Base-by-base conservation (phyloP, 345 rosid species). In the Syzygium aromaticum region DNA sequence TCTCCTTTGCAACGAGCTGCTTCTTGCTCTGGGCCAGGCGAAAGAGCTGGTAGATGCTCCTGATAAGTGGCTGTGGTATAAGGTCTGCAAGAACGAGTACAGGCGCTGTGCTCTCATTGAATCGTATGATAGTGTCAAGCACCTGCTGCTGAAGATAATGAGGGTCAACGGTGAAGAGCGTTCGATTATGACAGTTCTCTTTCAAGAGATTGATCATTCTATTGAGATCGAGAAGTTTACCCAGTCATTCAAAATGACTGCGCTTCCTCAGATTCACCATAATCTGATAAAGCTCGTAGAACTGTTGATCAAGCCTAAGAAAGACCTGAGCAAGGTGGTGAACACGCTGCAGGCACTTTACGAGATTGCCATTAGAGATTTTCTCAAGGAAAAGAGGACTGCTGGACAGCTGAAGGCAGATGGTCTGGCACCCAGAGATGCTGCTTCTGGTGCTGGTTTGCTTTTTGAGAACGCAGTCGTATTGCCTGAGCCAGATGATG, bases 21-120 rank as follows among this genome's bases (percentile, higher is more conserved):
- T 97, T 85, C 99, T 96, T 91, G 99, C 99, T 64, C 97, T 97
- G 86, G 94, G 98, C 92, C 96, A 97, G 93, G 99, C 97, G 52
- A 94, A 91, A 90, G 99, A 96, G 92, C 90, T 97, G 92, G 89
- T 95, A 86, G 99, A 94, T 91, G 99, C 99, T 86, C 96, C 99
- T 84, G 99, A 97, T 91, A 95, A 92, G 93, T 95, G 98, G 99
- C 94, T 97, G 63, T 97, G 99, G 99, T 92, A 92, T 91, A 97
- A 95, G 93, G 95, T 97, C 89, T 90, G 95, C 92, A 96, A 96
- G 95, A 93, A 93, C 86, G 99, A 97, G 90, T 97, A 94, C 87
- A 92, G 99, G 87, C 98, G 99, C 25, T 97, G 99, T 90, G 96
- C 92, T 54, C 97, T 97, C 87, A 92, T 97, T 49, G 99, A 97